Conservation (phyloP, 2,329 filamentous ascomycete genomes). For the Helicocarpus griseus region DNA sequence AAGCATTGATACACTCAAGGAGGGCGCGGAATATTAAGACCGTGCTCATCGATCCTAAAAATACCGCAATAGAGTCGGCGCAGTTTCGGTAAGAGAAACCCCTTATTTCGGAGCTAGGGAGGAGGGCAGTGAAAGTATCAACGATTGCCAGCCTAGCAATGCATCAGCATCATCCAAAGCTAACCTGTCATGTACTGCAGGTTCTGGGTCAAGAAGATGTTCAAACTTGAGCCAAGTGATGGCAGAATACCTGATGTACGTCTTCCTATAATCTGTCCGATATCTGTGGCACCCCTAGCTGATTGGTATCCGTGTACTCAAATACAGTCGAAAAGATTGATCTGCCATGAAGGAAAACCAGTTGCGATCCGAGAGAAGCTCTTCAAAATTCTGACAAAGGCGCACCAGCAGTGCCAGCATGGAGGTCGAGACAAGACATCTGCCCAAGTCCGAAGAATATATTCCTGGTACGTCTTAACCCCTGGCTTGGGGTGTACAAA, state of each 20-base stretch:
- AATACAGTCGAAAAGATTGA: slow-evolving; percentile 31
- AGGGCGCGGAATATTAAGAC: slow-evolving; percentile 39
- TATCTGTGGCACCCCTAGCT: background rate
- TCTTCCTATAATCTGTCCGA: slow-evolving; percentile 3
- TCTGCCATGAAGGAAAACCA: slow-evolving; percentile 43
- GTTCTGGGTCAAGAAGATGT: slow-evolving; percentile 47
- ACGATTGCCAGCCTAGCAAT: background rate
- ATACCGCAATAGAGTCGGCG: slow-evolving; percentile 41
- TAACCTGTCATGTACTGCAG: slow-evolving; percentile 19
- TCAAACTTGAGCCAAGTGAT: slow-evolving; percentile 35
- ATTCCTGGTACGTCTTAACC: slow-evolving; percentile 36
- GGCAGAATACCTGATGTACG: slow-evolving; percentile 30
- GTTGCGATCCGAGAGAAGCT: slow-evolving; percentile 43
- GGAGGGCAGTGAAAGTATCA: background rate
- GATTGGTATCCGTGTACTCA: background rate
- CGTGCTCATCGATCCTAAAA: slow-evolving; percentile 40
- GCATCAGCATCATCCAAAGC: background rate
- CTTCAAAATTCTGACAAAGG: slow-evolving; percentile 42
- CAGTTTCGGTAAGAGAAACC: slow-evolving; percentile 36
- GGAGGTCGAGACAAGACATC: slow-evolving; percentile 45
- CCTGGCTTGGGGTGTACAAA: background rate
- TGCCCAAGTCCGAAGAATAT: slow-evolving; percentile 40
- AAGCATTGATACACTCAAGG: slow-evolving; percentile 40
- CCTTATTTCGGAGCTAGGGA: background rate
- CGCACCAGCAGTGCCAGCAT: slow-evolving; percentile 42